These are phyloP conservation scores for Nicotiana obtusifolia DNA, from an alignment of 257 asterid genomes.

Conservation along the genomic window DNA sequence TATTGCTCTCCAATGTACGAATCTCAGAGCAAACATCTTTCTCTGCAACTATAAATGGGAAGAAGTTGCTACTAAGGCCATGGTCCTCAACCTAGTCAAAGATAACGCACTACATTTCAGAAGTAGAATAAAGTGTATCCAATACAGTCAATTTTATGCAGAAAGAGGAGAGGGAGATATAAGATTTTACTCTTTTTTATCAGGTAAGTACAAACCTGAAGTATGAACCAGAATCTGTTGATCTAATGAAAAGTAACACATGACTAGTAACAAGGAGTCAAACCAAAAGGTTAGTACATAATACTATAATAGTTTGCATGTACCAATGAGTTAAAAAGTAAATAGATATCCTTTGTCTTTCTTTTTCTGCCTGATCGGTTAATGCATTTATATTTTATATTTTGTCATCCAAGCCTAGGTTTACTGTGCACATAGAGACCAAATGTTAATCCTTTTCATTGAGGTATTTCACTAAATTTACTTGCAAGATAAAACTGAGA, in stretches of 20 bases:
- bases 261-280: not conserved
- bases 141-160: not conserved
- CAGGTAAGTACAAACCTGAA: not conserved
- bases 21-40: slow-evolving; percentile 59
- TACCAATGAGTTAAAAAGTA: not conserved
- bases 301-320: not conserved
- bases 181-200: not conserved
- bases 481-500: not conserved
- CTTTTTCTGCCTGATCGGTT: not conserved
- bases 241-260: not conserved
- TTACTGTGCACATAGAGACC: not conserved
- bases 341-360: not conserved
- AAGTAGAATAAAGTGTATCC: not conserved
- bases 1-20: slow-evolving; percentile 25
- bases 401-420: not conserved
- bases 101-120: slow-evolving; percentile 22
- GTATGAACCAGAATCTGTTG: not conserved
- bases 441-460: not conserved
- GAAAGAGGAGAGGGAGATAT: not conserved
- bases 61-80: slow-evolving; percentile 48
- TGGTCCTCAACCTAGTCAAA: slow-evolving; percentile 54
- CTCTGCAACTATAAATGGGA: slow-evolving; percentile 87
- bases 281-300: not conserved
- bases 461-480: not conserved
- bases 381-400: not conserved